These are phyloP conservation scores for Sicyos edulis DNA, from an alignment of 306 rosid species.

Conservation along the genomic window DNA sequence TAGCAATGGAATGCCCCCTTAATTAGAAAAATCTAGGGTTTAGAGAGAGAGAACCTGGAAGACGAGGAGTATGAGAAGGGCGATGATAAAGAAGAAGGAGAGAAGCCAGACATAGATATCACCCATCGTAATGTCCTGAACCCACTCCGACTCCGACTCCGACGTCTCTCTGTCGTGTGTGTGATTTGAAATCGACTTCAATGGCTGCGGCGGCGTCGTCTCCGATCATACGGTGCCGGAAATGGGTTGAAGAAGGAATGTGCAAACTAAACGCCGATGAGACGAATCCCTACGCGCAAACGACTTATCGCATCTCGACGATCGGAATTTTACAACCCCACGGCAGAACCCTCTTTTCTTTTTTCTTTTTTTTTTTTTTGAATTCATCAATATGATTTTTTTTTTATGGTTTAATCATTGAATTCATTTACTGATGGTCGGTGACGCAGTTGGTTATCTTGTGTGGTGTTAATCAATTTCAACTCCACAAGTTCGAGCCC, in stretches of 20 bases:
- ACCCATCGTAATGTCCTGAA: slow-evolving; percentile 43
- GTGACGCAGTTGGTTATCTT: no score
- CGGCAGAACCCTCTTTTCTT: background rate
- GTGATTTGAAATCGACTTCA: slow-evolving; percentile 5
- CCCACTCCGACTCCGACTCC: background rate
- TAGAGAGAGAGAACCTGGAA: slow-evolving; percentile 56
- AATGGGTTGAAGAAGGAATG: background rate
- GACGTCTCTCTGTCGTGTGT: slow-evolving; percentile 1
- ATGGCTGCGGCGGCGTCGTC: background rate
- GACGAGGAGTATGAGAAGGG: slow-evolving; percentile 62
- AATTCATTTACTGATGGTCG: no score
- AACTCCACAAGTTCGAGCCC: no score
- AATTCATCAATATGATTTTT: no score
- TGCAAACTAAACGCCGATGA: slow-evolving; percentile 5
- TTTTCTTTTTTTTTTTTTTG: background rate
- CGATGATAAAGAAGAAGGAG: slow-evolving; percentile 77
- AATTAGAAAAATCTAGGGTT: slow-evolving; percentile 17
- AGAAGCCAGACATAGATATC: slow-evolving; percentile 74
- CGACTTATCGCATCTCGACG: background rate
- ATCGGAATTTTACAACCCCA: background rate
- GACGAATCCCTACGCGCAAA: background rate
- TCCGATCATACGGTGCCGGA: background rate
- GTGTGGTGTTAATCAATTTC: no score
- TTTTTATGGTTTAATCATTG: no score
- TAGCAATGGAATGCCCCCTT: no score